Evolutionary conservation across 176 grass and related monocot genomes (phyloP).

Genomic region (Musa schizocarpa): DNA sequence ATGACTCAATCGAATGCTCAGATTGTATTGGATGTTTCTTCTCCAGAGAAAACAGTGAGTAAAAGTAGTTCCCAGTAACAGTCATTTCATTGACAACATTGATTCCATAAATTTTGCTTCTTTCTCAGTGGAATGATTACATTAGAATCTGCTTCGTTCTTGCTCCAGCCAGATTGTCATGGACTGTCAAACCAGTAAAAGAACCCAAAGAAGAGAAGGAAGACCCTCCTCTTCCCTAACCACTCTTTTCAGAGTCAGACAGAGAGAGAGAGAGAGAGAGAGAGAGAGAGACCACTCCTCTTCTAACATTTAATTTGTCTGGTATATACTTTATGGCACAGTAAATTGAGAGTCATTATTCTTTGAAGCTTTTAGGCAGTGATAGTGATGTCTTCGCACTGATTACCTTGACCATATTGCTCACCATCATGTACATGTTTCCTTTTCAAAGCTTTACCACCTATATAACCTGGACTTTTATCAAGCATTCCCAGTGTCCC

Average conservation of each 20-base stretch:
- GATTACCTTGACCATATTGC: not conserved
- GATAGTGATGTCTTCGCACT: conserved; percentile 9
- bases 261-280: too few species aligned
- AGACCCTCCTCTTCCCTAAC: not conserved
- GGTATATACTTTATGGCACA: not conserved
- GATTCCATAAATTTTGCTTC: too few species aligned
- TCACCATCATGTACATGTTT: not conserved
- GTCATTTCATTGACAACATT: too few species aligned
- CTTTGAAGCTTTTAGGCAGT: not conserved
- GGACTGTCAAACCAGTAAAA: conserved; percentile 2
- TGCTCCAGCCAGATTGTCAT: not conserved
- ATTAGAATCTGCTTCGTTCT: not conserved
- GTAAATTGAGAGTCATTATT: not conserved
- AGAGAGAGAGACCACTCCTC: not conserved
- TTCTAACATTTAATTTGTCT: too few species aligned
- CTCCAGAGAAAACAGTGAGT: too few species aligned
- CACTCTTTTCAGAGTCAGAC: not conserved
- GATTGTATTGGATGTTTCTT: too few species aligned
- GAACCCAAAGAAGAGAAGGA: not conserved
- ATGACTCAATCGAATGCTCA: too few species aligned
- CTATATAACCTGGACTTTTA: not conserved
- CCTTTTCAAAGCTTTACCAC: not conserved
- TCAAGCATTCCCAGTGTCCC: not conserved
- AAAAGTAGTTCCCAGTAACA: too few species aligned
- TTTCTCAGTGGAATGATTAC: not conserved